phyloP scores from a whole-genome alignment of 2,329 filamentous ascomycete species.

The Claviceps arundinis region DNA sequence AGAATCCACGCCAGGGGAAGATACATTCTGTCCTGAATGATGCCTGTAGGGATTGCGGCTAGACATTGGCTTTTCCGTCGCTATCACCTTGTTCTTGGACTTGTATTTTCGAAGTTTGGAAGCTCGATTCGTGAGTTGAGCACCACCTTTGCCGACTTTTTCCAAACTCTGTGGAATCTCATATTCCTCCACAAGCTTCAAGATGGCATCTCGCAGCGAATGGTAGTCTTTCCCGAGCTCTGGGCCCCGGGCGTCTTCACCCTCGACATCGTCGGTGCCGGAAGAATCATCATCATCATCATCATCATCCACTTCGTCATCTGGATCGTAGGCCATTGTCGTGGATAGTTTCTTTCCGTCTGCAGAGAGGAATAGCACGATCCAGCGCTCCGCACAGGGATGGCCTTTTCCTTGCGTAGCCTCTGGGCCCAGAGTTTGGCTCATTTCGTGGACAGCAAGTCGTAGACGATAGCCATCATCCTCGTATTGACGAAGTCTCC shows the following conservation, averaged over 20 bases:
- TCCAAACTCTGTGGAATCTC: conserved; percentile 60
- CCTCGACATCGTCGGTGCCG: conserved; percentile 45
- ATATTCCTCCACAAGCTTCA: conserved; percentile 70
- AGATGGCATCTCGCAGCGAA: conserved; percentile 64
- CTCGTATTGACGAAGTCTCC: conserved; percentile 39
- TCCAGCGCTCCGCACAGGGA: conserved; percentile 73
- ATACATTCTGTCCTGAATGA: conserved; percentile 11
- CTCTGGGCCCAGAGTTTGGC: conserved; percentile 49
- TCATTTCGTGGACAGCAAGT: conserved; percentile 58
- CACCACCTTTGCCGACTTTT: conserved; percentile 40
- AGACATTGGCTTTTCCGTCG: conserved; percentile 34
- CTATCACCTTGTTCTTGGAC: conserved; percentile 45
- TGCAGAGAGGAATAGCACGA: conserved; percentile 63
- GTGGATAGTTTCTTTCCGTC: conserved; percentile 58
- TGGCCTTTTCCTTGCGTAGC: conserved; percentile 55
- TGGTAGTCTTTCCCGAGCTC: conserved; percentile 71
- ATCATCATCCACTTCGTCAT: conserved; percentile 54
- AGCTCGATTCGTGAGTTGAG: conserved; percentile 57
- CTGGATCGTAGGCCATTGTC: conserved; percentile 58
- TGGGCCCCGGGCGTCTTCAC: conserved; percentile 44
- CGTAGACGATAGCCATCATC: conserved; percentile 54
- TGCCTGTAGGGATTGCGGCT: conserved; percentile 47
- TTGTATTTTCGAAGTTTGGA: conserved; percentile 46
- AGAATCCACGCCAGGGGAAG: conserved; percentile 3
- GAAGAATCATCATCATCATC: conserved; percentile 38